phyloP scores from a whole-genome alignment of 1,284 basidiomycete genomes.

The Xanthoconium separans region DNA sequence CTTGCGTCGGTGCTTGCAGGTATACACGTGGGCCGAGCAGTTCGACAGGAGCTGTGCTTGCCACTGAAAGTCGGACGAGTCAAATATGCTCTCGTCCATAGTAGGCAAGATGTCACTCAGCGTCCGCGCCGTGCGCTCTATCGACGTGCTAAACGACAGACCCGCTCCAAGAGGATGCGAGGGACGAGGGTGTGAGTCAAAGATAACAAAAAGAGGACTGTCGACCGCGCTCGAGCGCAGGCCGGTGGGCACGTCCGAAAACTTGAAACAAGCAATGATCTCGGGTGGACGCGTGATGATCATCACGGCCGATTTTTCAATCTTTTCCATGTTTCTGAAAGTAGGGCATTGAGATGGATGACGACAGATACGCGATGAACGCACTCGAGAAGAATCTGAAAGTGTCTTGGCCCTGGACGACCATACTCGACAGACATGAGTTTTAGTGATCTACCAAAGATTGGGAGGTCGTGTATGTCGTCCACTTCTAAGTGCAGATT shows the following conservation, averaged over 20 bases:
- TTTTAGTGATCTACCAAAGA: conserved; percentile 43
- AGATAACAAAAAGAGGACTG: conserved; percentile 48
- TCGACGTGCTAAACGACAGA: conserved; percentile 46
- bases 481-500: conserved; percentile 58
- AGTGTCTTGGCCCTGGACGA: conserved; percentile 38
- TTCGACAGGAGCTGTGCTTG: conserved; percentile 61
- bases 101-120: conserved; percentile 48
- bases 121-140: conserved; percentile 41
- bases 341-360: neutral
- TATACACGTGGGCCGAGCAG: conserved; percentile 56
- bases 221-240: conserved; percentile 9
- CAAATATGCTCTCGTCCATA: conserved; percentile 43
- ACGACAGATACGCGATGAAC: conserved; percentile 1
- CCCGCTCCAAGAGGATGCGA: conserved; percentile 58
- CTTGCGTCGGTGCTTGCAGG: conserved; percentile 24
- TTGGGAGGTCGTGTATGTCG: conserved; percentile 40
- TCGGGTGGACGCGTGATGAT: conserved; percentile 71
- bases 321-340: conserved; percentile 34
- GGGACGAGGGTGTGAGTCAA: conserved; percentile 64
- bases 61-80: conserved; percentile 55
- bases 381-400: conserved; percentile 48
- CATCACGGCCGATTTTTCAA: conserved; percentile 38
- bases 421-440: conserved; percentile 41
- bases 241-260: conserved; percentile 28
- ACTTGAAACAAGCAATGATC: conserved; percentile 56